Conservation (phyloP, 805 yeast species). For the Sungouiozyma intestinalis region DNA sequence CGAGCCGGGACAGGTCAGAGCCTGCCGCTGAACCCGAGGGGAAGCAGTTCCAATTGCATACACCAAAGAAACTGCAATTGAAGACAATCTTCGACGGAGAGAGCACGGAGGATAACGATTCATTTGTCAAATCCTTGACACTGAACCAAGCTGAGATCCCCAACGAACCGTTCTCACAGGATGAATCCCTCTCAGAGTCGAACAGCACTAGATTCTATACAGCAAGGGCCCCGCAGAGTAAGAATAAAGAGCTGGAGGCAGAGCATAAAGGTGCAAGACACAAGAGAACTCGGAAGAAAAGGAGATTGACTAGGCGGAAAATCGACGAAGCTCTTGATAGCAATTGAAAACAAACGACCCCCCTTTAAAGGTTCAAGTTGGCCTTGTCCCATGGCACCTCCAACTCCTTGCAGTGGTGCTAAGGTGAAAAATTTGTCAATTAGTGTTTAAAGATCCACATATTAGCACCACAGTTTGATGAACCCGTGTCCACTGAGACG, state of each 20-base stretch:
- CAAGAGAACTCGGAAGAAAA: constrained; percentile 4
- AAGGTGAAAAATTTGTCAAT: not conserved
- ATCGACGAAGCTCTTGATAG: constrained; percentile 2
- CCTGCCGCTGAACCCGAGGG: not conserved
- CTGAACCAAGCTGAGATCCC: not conserved
- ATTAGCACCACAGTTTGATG: too few relatives aligned
- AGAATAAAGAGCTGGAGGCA: too few relatives aligned
- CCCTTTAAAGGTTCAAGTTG: too few relatives aligned
- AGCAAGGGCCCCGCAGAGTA: too few relatives aligned
- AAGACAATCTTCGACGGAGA: not conserved
- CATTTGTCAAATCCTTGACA: constrained; percentile 2
- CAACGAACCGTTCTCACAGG: not conserved
- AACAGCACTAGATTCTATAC: too few relatives aligned
- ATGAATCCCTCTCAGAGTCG: too few relatives aligned
- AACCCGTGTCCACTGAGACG: too few relatives aligned
- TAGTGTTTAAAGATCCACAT: not conserved
- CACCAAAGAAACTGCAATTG: constrained; percentile 1
- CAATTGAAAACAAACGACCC: too few relatives aligned
- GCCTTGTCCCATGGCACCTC: too few relatives aligned
- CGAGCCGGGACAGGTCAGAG: not conserved
- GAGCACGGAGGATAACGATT: not conserved
- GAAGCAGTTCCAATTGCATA: not conserved
- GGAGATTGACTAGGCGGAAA: constrained; percentile 7
- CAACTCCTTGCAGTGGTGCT: not conserved
- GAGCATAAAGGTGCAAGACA: not conserved